These are phyloP conservation scores for Oryza rufipogon DNA, from an alignment of 176 grass and related monocot species.

Conservation along the genomic window DNA sequence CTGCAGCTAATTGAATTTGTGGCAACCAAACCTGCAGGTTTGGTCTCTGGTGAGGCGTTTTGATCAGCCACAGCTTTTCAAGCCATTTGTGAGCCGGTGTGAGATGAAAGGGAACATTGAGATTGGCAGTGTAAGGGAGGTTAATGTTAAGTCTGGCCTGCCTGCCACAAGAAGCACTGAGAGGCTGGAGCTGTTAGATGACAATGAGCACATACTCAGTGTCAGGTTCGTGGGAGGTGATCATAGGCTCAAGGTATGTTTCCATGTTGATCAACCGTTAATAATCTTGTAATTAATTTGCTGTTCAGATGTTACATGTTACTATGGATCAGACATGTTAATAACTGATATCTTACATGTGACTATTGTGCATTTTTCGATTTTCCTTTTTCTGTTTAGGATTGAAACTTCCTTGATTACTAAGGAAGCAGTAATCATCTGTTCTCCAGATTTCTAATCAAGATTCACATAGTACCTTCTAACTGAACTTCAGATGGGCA, in stretches of 20 bases:
- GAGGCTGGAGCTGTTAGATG: slow-evolving; percentile 78
- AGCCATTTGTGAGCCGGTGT: slow-evolving; percentile 94
- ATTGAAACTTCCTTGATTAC: not conserved
- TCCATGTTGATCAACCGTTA: slow-evolving; percentile 13
- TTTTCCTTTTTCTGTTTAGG: not conserved
- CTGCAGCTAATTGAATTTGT: slow-evolving; percentile 14
- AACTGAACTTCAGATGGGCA: not conserved
- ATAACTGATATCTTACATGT: not conserved
- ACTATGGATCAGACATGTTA: slow-evolving; percentile 10
- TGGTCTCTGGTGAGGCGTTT: slow-evolving; percentile 98
- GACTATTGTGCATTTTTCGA: not conserved
- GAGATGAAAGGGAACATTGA: slow-evolving; percentile 79
- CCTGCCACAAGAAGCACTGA: slow-evolving; percentile 91
- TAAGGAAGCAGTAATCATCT: not conserved
- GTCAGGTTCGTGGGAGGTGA: slow-evolving; percentile 92
- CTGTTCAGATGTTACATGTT: slow-evolving; percentile 1
- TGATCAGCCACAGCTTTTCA: slow-evolving; percentile 95
- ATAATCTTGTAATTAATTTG: slow-evolving; percentile 1
- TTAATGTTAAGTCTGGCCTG: slow-evolving; percentile 90
- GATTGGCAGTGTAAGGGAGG: slow-evolving; percentile 89
- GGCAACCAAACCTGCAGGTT: slow-evolving; percentile 49
- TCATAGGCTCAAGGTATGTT: slow-evolving; percentile 78
- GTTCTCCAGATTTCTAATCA: not conserved
- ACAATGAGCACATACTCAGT: slow-evolving; percentile 89
- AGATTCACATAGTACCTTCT: not conserved